Conservation (phyloP, 805 yeast species). For the Spencermartinsiella europaea region DNA sequence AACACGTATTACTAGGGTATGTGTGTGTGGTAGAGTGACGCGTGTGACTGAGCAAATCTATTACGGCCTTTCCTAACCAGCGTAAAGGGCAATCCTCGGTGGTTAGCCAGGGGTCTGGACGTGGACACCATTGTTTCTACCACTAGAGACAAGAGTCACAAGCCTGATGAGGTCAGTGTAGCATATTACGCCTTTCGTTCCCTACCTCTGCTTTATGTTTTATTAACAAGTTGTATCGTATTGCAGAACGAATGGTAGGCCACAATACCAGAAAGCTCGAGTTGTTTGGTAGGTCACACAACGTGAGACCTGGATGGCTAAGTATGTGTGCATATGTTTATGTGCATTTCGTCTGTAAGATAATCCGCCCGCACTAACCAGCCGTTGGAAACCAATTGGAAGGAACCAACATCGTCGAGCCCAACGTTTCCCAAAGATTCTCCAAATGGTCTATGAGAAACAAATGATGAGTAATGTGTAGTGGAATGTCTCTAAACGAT, state of each 20-base stretch:
- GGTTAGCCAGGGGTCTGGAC: constrained; percentile 66
- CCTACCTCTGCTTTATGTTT: not conserved
- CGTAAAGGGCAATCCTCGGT: constrained; percentile 68
- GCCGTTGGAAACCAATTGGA: constrained; percentile 74
- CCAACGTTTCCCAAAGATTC: constrained; percentile 16
- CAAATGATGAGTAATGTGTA: no score
- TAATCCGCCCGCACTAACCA: constrained; percentile 12
- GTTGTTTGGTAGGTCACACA: constrained; percentile 83
- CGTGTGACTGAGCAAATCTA: not conserved
- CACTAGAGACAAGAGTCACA: constrained; percentile 83
- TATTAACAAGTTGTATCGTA: constrained; percentile 50
- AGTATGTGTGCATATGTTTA: constrained; percentile 34
- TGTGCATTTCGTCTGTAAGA: constrained; percentile 9
- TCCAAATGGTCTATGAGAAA: no score
- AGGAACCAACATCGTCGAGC: constrained; percentile 53
- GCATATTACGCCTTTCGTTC: not conserved
- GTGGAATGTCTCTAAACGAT: no score
- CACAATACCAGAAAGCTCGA: constrained; percentile 72
- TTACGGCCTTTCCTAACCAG: constrained; percentile 8
- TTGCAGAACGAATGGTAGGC: constrained; percentile 82
- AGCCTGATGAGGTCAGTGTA: constrained; percentile 72
- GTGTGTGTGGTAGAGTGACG: constrained; percentile 4
- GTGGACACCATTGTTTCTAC: constrained; percentile 73
- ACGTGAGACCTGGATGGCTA: constrained; percentile 86
- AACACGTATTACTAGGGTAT: constrained; percentile 75